These are phyloP conservation scores for Mucor sp. DNA, from an alignment of 371 early-diverging fungal genomes.

Conservation along the genomic window DNA sequence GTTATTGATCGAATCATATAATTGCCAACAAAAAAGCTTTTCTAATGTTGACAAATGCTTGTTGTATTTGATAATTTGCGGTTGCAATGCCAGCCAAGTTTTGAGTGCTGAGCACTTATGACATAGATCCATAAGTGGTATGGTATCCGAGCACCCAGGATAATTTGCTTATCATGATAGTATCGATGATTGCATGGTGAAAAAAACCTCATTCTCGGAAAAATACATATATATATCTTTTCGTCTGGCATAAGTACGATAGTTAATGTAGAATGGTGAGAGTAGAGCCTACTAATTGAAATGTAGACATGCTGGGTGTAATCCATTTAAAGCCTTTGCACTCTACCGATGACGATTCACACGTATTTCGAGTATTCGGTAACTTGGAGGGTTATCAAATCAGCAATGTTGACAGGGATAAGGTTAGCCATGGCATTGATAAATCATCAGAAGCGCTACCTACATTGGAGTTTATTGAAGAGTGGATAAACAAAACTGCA, in stretches of 20 bases:
- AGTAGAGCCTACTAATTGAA: not conserved
- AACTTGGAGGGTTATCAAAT: conserved; percentile 7
- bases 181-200: too few relatives aligned
- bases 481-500: conserved; percentile 7
- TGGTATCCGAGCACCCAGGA: too few relatives aligned
- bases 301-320: conserved; percentile 20
- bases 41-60: too few relatives aligned
- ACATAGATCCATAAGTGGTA: too few relatives aligned
- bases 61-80: too few relatives aligned
- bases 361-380: conserved; percentile 17
- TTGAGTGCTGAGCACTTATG: too few relatives aligned
- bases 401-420: not conserved
- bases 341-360: not conserved
- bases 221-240: too few relatives aligned
- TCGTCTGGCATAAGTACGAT: not conserved
- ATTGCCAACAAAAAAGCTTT: too few relatives aligned
- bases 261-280: not conserved
- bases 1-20: too few relatives aligned
- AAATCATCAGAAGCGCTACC: not conserved
- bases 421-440: conserved; percentile 9
- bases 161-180: too few relatives aligned
- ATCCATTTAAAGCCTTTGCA: conserved; percentile 4
- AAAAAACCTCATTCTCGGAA: too few relatives aligned
- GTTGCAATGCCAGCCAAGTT: too few relatives aligned
- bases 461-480: conserved; percentile 12